Evolutionary conservation across 2,329 filamentous ascomycete species (phyloP), one percentile per base, ranked within the genome.

Genomic region (Lasiodiplodia sp.): DNA sequence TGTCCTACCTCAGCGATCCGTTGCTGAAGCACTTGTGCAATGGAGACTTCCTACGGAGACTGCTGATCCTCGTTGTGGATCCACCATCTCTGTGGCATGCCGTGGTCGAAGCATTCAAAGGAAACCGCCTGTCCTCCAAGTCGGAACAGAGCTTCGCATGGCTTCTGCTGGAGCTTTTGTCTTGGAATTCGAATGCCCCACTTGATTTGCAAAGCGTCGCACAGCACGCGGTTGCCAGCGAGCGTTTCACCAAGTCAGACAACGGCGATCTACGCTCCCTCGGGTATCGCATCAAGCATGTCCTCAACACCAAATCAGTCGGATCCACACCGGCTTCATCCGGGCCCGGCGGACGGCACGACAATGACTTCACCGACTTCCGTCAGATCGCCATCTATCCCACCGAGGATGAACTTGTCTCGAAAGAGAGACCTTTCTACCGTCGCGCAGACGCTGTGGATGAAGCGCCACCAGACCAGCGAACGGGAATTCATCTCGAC

Each of bases 351-450:
- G 90, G 90, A 0, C 85, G 91, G 0, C 91, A 94, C 71, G 90
- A 94, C 76, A 94, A 94, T 66, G 91, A 94, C 72, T 86, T 86
- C 73, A 80, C 73, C 1, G 83, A 92, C 71, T 90, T 89, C 72
- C 83, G 87, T 0, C 69, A 87, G 0, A 88, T 92, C 40, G 79
- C 85, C 2, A 88, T 93, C 16, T 84, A 87, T 58, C 92, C 91
- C 0, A 93, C 91, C 0, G 76, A 84, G 0, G 87, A 91, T 62
- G 91, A 94, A 73, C 82, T 93, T 1, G 69, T 81, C 0, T 90
- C 85, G 0, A 81, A 75, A 0, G 82, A 85, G 3, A 74, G 76
- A 28, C 83, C 87, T 0, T 93, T 88, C 75, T 87, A 88, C 55
- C 84, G 86, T 7, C 83, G 79, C 0, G 83, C 85, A 0, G 80